phyloP scores from a whole-genome alignment of 768 basidiomycete genomes.

The Psilocybe sp. region DNA sequence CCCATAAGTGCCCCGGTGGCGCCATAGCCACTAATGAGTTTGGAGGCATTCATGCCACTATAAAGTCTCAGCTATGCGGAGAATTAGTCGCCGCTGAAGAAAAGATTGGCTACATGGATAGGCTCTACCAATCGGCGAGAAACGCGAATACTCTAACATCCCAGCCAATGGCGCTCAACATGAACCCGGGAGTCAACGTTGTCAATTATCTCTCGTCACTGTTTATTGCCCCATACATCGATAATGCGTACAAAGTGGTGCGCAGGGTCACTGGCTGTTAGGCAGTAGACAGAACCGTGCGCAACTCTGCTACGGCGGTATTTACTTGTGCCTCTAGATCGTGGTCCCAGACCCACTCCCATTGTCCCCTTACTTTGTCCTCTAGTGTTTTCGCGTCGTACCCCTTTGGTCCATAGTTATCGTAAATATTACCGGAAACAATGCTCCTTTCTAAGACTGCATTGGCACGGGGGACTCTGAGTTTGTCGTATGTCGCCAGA shows the following conservation, averaged over 20 bases:
- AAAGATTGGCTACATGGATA: background rate
- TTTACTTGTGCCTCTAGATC: slow-evolving; percentile 40
- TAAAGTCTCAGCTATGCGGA: no score
- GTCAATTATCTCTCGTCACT: background rate
- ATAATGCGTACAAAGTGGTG: background rate
- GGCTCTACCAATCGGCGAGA: background rate
- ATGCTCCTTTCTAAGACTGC: slow-evolving; percentile 42
- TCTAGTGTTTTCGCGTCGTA: slow-evolving; percentile 27
- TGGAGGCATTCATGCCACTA: background rate
- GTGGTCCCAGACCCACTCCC: slow-evolving; percentile 49
- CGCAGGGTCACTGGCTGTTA: no score
- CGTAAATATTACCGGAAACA: slow-evolving; percentile 41
- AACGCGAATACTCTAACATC: background rate
- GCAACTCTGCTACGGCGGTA: slow-evolving; percentile 22
- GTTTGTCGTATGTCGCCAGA: slow-evolving; percentile 41
- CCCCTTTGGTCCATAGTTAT: slow-evolving; percentile 33
- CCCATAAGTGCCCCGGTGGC: slow-evolving; percentile 9
- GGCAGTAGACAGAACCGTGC: background rate
- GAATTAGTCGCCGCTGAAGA: background rate
- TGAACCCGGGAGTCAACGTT: background rate
- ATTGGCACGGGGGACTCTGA: slow-evolving; percentile 47
- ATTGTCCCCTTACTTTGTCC: slow-evolving; percentile 34
- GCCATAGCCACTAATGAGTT: slow-evolving; percentile 4
- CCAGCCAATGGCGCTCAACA: background rate
- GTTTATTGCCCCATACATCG: background rate